A percentile compares a stretch with the other conserved stretches of the same genome.
phyloP scores from a whole-genome alignment of 345 rosid genomes.

The Raphanus sativus region DNA sequence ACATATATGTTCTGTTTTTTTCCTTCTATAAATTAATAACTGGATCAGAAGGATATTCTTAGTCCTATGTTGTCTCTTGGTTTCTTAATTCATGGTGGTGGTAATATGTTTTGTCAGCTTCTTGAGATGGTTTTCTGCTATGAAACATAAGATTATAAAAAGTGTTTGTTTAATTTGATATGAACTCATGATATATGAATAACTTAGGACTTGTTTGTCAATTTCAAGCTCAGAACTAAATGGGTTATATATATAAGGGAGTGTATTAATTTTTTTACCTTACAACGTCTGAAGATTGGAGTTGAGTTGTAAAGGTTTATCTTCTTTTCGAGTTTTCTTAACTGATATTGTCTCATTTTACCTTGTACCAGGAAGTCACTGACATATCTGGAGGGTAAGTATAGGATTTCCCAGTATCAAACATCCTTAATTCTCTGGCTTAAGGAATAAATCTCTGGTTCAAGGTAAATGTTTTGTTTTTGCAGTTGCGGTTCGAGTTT shows the following conservation, averaged over 20 bases:
- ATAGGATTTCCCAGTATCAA: neutral
- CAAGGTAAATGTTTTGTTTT: neutral
- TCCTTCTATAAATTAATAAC: neutral
- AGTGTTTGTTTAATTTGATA: slow-evolving; percentile 6
- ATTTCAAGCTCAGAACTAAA: neutral
- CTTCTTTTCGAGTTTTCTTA: neutral
- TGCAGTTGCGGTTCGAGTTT: slow-evolving; percentile 89
- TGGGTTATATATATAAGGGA: no score
- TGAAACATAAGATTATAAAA: neutral
- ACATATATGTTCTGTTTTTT: neutral
- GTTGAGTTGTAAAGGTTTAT: neutral
- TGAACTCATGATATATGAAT: neutral
- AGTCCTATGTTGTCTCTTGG: neutral
- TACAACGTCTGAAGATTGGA: neutral
- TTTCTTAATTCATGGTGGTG: neutral
- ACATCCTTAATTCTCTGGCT: neutral
- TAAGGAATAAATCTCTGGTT: neutral
- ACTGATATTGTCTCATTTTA: slow-evolving; percentile 1
- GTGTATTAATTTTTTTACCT: neutral
- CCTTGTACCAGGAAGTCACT: slow-evolving; percentile 66
- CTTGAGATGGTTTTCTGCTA: neutral
- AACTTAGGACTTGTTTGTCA: neutral
- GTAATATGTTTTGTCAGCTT: neutral
- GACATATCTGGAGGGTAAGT: slow-evolving; percentile 97
- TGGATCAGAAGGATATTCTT: neutral